Evolutionary conservation across 2,329 filamentous ascomycete genomes (phyloP).

Genomic region (Fusarium beomiforme): DNA sequence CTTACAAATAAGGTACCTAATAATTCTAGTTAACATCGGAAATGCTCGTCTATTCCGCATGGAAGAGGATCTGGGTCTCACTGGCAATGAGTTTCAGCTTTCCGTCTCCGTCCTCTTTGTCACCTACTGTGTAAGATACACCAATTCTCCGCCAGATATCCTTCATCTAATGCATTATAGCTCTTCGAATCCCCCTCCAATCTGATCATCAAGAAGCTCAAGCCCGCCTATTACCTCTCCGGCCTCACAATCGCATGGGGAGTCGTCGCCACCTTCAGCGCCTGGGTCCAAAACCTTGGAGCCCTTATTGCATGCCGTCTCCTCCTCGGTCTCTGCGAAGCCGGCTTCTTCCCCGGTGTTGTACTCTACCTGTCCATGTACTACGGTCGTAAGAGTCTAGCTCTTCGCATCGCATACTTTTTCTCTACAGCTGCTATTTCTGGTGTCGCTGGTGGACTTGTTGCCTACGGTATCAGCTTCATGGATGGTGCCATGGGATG

Average conservation of each 20-base stretch:
- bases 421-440: conserved; percentile 69
- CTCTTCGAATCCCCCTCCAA: conserved; percentile 54
- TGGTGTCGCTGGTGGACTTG: conserved; percentile 70
- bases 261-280: conserved; percentile 54
- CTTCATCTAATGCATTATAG: conserved; percentile 10
- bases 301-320: conserved; percentile 55
- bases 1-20: neutral
- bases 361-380: conserved; percentile 68
- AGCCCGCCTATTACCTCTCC: conserved; percentile 60
- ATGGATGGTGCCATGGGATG: conserved; percentile 68
- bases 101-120: conserved; percentile 56
- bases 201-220: conserved; percentile 49
- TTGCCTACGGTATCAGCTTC: conserved; percentile 71
- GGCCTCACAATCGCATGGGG: conserved; percentile 57
- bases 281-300: conserved; percentile 56
- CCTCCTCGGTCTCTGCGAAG: conserved; percentile 51
- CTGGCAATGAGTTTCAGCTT: conserved; percentile 66
- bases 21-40: conserved; percentile 71
- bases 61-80: conserved; percentile 66
- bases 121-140: conserved; percentile 54
- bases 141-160: accelerated
- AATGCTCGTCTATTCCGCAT: conserved; percentile 62
- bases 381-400: conserved; percentile 69
- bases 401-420: conserved; percentile 69
- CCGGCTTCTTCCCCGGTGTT: conserved; percentile 61